phyloP scores from a whole-genome alignment of 2,329 filamentous ascomycete genomes.

The Fusarium penzigii region DNA sequence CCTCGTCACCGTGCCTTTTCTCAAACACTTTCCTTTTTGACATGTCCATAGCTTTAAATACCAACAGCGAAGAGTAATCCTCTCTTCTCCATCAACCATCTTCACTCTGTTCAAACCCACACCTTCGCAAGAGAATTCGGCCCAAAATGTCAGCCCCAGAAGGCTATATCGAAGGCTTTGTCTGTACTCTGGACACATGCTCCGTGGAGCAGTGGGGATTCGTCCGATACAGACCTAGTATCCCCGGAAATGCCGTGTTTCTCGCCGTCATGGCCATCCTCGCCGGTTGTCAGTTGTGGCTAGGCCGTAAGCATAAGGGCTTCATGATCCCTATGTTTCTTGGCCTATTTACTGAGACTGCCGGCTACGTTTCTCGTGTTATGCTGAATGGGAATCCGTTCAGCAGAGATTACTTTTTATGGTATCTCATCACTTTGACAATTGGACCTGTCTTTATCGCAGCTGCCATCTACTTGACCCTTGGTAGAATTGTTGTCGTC shows the following conservation, averaged over 20 bases:
- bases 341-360: constrained; percentile 20
- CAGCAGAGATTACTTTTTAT: constrained; percentile 16
- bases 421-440: constrained; percentile 22
- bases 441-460: constrained; percentile 29
- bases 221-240: constrained; percentile 15
- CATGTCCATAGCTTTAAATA: constrained; percentile 8
- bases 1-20: background rate
- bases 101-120: background rate
- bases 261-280: constrained; percentile 15
- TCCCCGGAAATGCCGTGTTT: constrained; percentile 18
- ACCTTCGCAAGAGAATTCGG: background rate
- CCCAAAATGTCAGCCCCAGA: constrained; percentile 13
- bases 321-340: constrained; percentile 24
- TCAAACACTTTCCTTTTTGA: background rate
- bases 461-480: constrained; percentile 26
- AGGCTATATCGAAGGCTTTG: constrained; percentile 14
- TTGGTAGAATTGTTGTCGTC: constrained; percentile 25
- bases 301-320: constrained; percentile 21
- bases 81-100: constrained; percentile 1
- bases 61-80: background rate
- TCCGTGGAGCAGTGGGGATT: constrained; percentile 17
- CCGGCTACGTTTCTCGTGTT: constrained; percentile 22
- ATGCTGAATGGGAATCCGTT: constrained; percentile 21
- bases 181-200: constrained; percentile 20
- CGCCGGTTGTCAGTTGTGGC: constrained; percentile 14